phyloP scores from a whole-genome alignment of 169 alveolate genomes.

The Eimeria mitis region DNA sequence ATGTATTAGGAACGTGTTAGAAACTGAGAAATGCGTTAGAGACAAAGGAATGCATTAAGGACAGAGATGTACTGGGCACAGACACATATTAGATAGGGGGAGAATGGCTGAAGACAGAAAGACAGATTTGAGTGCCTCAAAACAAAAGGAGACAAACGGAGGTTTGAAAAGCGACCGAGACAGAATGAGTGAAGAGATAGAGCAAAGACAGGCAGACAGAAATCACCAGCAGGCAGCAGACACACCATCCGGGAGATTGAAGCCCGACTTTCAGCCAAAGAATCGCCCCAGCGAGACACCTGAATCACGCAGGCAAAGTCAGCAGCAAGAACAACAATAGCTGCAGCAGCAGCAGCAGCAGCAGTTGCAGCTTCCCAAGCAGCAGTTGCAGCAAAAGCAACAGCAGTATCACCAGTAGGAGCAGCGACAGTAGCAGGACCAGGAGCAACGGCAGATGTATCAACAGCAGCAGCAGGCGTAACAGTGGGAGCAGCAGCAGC shows the following conservation, averaged over 20 bases:
- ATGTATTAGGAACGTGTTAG: too few relatives aligned
- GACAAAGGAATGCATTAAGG: too few relatives aligned
- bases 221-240: not conserved
- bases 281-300: conserved; percentile 1
- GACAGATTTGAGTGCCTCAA: too few relatives aligned
- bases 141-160: too few relatives aligned
- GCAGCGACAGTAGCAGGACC: not conserved
- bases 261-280: conserved; percentile 14
- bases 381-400: not conserved
- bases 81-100: too few relatives aligned
- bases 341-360: not conserved
- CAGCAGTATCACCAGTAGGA: not conserved
- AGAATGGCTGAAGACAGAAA: too few relatives aligned
- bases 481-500: not conserved
- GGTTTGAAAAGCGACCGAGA: too few relatives aligned
- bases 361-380: not conserved
- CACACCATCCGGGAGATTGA: not conserved
- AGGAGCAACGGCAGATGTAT: not conserved
- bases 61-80: too few relatives aligned
- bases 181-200: too few relatives aligned
- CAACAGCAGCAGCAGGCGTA: not conserved
- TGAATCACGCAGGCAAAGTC: not conserved
- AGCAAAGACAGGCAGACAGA: too few relatives aligned
- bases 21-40: too few relatives aligned
- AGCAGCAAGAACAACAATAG: not conserved